Percentiles rank a stretch among this genome's conserved stretches.
Evolutionary conservation across 1,284 basidiomycete species (phyloP).

Genomic region (Cryptococcus deneoformans): DNA sequence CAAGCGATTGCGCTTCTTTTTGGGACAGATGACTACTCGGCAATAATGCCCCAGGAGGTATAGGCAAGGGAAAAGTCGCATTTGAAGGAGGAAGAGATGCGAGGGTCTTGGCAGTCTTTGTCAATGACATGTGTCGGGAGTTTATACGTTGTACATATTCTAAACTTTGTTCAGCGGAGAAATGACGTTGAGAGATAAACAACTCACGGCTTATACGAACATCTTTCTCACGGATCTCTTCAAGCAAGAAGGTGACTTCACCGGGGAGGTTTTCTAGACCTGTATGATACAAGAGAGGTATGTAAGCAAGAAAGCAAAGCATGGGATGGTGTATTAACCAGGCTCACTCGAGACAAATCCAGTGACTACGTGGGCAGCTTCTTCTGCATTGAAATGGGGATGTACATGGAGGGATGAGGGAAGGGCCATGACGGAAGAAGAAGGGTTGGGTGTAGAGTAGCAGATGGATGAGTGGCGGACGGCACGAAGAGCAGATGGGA

Average conservation of each 20-base stretch:
- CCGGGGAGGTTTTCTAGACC: conserved; percentile 72
- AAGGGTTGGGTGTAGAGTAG: too few relatives aligned
- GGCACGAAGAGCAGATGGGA: too few relatives aligned
- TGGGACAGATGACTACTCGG: conserved; percentile 36
- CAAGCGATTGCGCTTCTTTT: conserved; percentile 43
- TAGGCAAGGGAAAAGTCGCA: conserved; percentile 30
- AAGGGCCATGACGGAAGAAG: conserved; percentile 8
- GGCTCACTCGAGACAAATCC: conserved; percentile 67
- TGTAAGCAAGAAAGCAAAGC: not conserved
- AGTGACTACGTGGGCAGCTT: conserved; percentile 64
- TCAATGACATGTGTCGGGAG: conserved; percentile 37
- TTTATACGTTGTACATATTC: conserved; percentile 40
- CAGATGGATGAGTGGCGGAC: too few relatives aligned
- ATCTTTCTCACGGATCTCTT: conserved; percentile 61
- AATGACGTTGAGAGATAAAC: not conserved
- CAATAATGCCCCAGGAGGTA: conserved; percentile 25
- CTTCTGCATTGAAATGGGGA: conserved; percentile 55
- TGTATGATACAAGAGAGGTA: conserved; percentile 31
- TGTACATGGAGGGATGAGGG: conserved; percentile 29
- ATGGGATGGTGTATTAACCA: not conserved
- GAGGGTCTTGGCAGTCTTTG: conserved; percentile 27
- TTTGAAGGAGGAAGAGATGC: conserved; percentile 9
- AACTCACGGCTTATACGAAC: conserved; percentile 39
- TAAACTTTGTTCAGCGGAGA: conserved; percentile 4
- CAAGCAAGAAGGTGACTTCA: conserved; percentile 66